Conservation (phyloP, 768 basidiomycete genomes). For the Phaffia australis region DNA sequence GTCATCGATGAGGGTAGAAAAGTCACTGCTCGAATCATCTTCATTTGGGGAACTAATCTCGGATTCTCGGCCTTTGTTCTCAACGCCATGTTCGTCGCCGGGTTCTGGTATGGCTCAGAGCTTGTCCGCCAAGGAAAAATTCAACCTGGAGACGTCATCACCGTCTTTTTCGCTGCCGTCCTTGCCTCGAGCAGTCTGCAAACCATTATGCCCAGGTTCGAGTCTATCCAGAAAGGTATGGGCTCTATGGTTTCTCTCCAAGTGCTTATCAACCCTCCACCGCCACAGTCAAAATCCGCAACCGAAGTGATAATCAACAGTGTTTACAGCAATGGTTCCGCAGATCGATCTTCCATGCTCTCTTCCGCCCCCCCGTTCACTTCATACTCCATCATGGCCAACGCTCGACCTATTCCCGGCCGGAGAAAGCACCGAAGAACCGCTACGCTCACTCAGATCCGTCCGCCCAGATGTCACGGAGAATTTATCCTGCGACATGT, state of each 20-base stretch:
- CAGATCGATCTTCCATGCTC: neutral
- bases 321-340: neutral
- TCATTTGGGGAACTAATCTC: conserved; percentile 64
- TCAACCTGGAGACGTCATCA: conserved; percentile 69
- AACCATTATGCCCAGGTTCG: conserved; percentile 70
- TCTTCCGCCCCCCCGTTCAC: conserved; percentile 8
- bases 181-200: conserved; percentile 81
- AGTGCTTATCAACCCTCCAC: conserved; percentile 46
- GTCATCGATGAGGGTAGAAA: conserved; percentile 44
- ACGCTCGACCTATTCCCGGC: conserved; percentile 13
- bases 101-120: conserved; percentile 89
- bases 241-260: conserved; percentile 61
- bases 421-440: conserved; percentile 23
- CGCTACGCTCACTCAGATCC: conserved; percentile 52
- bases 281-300: neutral
- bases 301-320: neutral
- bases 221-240: conserved; percentile 70
- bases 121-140: conserved; percentile 68
- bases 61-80: conserved; percentile 67
- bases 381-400: conserved; percentile 12
- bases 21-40: conserved; percentile 49
- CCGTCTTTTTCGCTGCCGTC: conserved; percentile 96
- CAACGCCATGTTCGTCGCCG: conserved; percentile 89
- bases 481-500: conserved; percentile 56
- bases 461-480: conserved; percentile 54